Base-by-base conservation (phyloP, 73 alveolate genomes). In the Symbiodinium natans region DNA sequence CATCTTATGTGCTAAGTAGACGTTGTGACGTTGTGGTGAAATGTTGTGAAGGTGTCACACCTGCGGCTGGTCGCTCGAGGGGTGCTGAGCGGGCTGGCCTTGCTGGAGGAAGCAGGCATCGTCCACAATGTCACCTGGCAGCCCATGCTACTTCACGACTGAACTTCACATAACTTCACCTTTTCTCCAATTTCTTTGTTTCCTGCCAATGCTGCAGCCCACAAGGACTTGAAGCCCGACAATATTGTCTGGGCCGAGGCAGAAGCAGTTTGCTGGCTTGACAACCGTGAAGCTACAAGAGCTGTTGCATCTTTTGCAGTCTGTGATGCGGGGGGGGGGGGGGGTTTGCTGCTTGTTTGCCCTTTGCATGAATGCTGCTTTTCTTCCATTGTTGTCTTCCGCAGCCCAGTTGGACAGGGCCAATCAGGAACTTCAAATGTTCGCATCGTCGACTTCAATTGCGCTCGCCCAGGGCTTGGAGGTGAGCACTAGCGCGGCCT, bases 221-320 rank as follows among this genome's bases (percentile, higher is more conserved):
- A 10, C 10, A 8, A 68, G 82, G 82, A 68, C 36, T n/a, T 68
- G 33, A 68, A 68, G 82, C 82, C 82, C 21, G 82, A 68, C 82
- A 68, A 68, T n/a, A 68, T 68, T n/a, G 36, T 68, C 36, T 68
- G 82, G 82, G 82, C 27, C 36, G 82, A 68, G 82, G 82, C 82
- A 19, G 19, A n/a, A 36, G 39, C 19, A n/a, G n/a, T n/a, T n/a
- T n/a, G n/a, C n/a, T n/a, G n/a, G n/a, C n/a, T 48, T 10, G 23
- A 48, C 8, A 48, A 48, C 63, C 63, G 63, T 17, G 17, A 48
- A 8, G 23, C 17, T 17, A 8, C 8, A 10, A 17, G 63, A 8
- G 17, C 17, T 17, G 23, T 17, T 17, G 63, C 63, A 48, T 17
- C 63, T 48, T 48, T 17, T 17, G 17, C 23, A 48, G 63, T 17